Conservation (phyloP, 805 yeast genomes). For the Groenewaldozyma salmanticensis region DNA sequence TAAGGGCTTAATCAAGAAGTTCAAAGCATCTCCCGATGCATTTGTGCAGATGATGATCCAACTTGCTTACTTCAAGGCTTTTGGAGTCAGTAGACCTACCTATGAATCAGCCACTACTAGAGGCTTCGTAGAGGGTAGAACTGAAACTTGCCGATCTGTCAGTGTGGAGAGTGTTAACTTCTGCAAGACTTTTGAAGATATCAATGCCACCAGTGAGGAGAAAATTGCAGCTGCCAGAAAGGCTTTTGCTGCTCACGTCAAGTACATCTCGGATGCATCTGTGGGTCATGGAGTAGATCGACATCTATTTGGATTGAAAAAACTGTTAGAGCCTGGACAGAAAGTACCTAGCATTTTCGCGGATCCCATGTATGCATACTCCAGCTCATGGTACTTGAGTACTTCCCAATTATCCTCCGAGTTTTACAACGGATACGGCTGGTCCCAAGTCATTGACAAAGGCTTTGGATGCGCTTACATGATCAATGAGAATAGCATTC, state of each 20-base stretch:
- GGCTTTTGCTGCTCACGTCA: constrained; percentile 67
- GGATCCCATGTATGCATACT: constrained; percentile 69
- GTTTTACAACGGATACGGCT: constrained; percentile 85
- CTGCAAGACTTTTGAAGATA: constrained; percentile 64
- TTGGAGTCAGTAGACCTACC: constrained; percentile 77
- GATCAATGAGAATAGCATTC: constrained; percentile 76
- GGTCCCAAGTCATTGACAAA: constrained; percentile 88
- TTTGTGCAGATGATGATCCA: constrained; percentile 85
- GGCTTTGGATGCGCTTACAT: constrained; percentile 94
- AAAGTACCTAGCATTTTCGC: constrained; percentile 53
- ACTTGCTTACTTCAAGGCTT: constrained; percentile 76
- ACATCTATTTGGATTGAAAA: constrained; percentile 82
- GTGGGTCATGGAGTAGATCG: constrained; percentile 89
- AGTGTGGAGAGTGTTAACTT: constrained; percentile 60
- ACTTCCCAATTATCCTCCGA: constrained; percentile 85
- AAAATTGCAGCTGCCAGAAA: constrained; percentile 59
- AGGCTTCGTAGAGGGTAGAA: constrained; percentile 79
- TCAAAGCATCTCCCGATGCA: constrained; percentile 88
- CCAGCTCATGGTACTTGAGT: constrained; percentile 77
- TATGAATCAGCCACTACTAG: constrained; percentile 96
- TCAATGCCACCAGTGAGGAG: constrained; percentile 38
- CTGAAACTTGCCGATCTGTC: constrained; percentile 86
- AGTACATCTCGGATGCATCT: constrained; percentile 65
- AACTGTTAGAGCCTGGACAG: constrained; percentile 52
- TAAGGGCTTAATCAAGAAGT: constrained; percentile 71